Conservation (phyloP, 2,329 filamentous ascomycete species). For the Xylariaceae sp. region DNA sequence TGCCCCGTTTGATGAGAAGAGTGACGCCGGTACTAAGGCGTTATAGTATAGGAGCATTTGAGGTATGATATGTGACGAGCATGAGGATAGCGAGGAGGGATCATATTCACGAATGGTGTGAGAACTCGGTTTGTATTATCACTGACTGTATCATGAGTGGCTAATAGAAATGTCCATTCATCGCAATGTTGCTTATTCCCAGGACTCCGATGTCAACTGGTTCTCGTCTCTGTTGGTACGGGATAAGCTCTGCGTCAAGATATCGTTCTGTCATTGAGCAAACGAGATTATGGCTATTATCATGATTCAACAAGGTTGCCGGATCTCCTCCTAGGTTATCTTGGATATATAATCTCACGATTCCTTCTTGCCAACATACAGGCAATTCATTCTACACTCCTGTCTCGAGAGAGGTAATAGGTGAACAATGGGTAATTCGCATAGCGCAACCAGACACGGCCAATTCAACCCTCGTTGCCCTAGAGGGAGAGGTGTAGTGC, state of each 20-base stretch:
- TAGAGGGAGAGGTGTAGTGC: not conserved
- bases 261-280: not conserved
- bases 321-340: no score
- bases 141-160: conserved; percentile 10
- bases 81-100: not conserved
- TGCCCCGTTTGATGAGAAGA: conserved; percentile 35
- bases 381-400: not conserved
- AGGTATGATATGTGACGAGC: not conserved
- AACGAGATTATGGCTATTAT: not conserved
- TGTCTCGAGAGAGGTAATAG: not conserved
- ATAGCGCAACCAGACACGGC: not conserved
- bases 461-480: not conserved
- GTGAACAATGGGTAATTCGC: not conserved
- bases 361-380: not conserved
- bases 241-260: not conserved
- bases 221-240: no score
- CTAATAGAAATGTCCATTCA: conserved; percentile 1
- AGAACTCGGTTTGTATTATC: conserved; percentile 17
- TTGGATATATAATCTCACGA: not conserved
- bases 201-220: not conserved
- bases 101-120: not conserved
- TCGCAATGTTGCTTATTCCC: not conserved
- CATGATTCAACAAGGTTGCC: not conserved
- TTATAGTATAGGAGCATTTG: conserved; percentile 19
- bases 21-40: conserved; percentile 33